Evolutionary conservation across 208 protist genomes (phyloP).

Genomic region (Leishmania arabica): DNA sequence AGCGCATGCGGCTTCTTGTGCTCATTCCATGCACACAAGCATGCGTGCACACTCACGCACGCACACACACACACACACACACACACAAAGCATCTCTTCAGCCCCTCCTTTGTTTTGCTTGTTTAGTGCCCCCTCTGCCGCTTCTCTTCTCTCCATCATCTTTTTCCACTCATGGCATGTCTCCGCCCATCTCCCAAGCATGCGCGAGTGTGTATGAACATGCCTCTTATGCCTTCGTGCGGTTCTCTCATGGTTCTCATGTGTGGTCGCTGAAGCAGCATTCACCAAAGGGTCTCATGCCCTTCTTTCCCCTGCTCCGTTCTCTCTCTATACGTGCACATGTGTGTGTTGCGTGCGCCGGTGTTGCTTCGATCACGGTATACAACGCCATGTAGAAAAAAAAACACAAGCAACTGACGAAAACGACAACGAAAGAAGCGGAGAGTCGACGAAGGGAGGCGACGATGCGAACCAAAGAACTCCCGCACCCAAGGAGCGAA

Average conservation of each 20-base stretch:
- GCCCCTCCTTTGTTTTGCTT: not conserved
- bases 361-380: too few relatives aligned
- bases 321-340: not conserved
- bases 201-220: not conserved
- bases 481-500: too few relatives aligned
- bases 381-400: too few relatives aligned
- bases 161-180: not conserved
- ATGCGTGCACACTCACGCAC: too few relatives aligned
- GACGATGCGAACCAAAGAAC: too few relatives aligned
- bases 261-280: not conserved
- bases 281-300: not conserved
- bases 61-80: too few relatives aligned
- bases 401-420: too few relatives aligned
- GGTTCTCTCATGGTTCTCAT: not conserved
- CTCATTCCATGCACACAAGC: too few relatives aligned
- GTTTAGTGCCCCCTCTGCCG: not conserved
- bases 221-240: not conserved
- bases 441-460: too few relatives aligned
- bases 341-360: too few relatives aligned
- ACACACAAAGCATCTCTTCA: not conserved
- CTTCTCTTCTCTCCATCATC: not conserved
- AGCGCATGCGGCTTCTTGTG: not conserved
- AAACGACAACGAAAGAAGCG: too few relatives aligned
- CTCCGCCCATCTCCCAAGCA: not conserved
- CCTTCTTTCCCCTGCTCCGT: not conserved